Evolutionary conservation across 2,329 filamentous ascomycete species (phyloP).

Genomic region (Triangularia setosa): DNA sequence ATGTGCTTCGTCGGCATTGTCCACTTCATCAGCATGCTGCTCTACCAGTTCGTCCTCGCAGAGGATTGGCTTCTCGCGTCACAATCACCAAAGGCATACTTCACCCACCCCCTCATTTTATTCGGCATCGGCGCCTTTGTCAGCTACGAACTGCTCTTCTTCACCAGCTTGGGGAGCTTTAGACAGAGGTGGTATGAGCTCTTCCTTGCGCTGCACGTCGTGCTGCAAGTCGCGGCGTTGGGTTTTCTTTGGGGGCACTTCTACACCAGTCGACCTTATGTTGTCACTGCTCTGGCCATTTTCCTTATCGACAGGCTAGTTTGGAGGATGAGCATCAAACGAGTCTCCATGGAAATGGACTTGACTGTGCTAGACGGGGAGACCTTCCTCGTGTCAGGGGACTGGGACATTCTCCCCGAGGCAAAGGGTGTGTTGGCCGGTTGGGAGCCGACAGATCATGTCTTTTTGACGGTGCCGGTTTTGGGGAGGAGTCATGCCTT

Average conservation of each 20-base stretch:
- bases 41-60: constrained; percentile 50
- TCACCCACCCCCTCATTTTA: constrained; percentile 49
- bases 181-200: constrained; percentile 59
- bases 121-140: constrained; percentile 53
- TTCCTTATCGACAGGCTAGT: constrained; percentile 55
- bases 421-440: constrained; percentile 34
- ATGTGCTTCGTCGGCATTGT: constrained; percentile 57
- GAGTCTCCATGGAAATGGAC: constrained; percentile 44
- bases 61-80: constrained; percentile 41
- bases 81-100: constrained; percentile 42
- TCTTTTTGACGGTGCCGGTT: constrained; percentile 57
- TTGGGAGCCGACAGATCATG: constrained; percentile 60
- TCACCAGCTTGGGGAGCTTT: constrained; percentile 58
- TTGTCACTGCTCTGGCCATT: constrained; percentile 49
- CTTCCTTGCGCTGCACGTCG: constrained; percentile 56
- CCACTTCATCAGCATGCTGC: constrained; percentile 53
- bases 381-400: constrained; percentile 46
- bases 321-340: constrained; percentile 53
- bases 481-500: constrained; percentile 49
- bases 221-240: constrained; percentile 53
- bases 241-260: constrained; percentile 59
- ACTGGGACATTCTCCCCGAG: constrained; percentile 33
- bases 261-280: constrained; percentile 48
- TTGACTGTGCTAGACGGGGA: constrained; percentile 50
- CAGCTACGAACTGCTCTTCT: constrained; percentile 58